phyloP scores from a whole-genome alignment of 139 green algal species.

The Chlorella sp. region DNA sequence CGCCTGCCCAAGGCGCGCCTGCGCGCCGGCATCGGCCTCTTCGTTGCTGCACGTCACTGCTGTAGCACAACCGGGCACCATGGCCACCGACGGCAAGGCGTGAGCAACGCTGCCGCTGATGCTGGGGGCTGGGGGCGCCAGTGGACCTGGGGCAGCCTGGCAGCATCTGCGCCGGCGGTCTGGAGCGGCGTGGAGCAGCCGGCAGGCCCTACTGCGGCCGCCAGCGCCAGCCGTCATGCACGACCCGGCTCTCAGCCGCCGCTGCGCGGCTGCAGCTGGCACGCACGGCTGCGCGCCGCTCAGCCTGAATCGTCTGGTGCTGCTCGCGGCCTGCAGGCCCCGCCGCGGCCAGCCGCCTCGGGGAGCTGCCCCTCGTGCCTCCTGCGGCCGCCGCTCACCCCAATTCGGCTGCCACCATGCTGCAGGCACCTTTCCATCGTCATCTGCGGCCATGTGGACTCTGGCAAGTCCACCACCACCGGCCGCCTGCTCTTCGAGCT shows the following conservation, averaged over 20 bases:
- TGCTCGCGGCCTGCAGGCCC: no score
- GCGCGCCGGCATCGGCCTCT: neutral
- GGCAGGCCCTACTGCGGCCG: neutral
- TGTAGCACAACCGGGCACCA: conserved; percentile 10
- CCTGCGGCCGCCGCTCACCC: no score
- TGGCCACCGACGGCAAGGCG: conserved; percentile 38
- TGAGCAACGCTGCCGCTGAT: neutral
- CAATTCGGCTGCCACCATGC: no score
- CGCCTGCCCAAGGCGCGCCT: neutral
- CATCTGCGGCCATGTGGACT: conserved; percentile 67
- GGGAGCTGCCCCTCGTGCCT: no score
- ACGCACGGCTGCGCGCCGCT: no score
- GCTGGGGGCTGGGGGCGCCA: neutral
- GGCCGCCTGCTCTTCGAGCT: conserved; percentile 98
- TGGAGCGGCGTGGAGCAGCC: no score
- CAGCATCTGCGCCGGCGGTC: no score
- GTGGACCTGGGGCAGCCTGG: neutral
- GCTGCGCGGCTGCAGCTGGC: no score
- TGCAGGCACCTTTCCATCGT: conserved; percentile 77
- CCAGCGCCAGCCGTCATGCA: neutral
- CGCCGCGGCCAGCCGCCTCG: no score
- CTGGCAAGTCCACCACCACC: conserved; percentile 97
- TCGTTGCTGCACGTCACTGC: neutral
- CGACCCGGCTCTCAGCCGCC: no score
- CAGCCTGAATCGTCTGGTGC: no score